A percentile compares a stretch with the other conserved stretches of the same genome.
phyloP scores from a whole-genome alignment of 2,329 filamentous ascomycete genomes.

The Thelonectria blattea region DNA sequence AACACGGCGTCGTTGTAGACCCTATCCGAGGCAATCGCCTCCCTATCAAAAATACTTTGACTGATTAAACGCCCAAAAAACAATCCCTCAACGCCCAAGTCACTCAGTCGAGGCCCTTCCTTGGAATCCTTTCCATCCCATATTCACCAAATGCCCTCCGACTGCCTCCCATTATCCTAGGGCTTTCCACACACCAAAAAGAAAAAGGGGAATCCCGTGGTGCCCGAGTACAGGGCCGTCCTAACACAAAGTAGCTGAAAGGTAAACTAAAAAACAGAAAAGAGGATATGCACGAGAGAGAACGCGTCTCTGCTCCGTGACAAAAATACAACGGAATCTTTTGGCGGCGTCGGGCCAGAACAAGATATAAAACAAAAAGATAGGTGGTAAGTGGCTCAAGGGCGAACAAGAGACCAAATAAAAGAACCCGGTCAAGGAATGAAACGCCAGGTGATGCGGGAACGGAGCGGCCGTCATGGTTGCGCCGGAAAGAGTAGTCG shows the following conservation, averaged over 20 bases:
- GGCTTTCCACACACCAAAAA: slow-evolving; percentile 14
- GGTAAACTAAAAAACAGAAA: not conserved
- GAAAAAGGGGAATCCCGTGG: not conserved
- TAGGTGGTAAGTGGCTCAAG: not conserved
- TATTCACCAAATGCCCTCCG: not conserved
- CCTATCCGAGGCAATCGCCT: slow-evolving; percentile 30
- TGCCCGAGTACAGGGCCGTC: not conserved
- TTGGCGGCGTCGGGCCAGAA: slow-evolving; percentile 15
- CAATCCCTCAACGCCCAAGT: slow-evolving; percentile 14
- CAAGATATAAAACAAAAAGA: slow-evolving; percentile 20
- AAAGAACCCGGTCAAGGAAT: slow-evolving; percentile 3
- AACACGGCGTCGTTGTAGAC: slow-evolving; percentile 34
- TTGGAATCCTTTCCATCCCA: not conserved
- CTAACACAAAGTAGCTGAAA: not conserved
- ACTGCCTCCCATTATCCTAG: slow-evolving; percentile 22
- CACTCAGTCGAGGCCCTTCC: slow-evolving; percentile 26
- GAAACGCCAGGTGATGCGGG: not conserved
- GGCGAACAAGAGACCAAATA: not conserved
- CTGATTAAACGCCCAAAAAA: slow-evolving; percentile 15
- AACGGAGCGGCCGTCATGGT: slow-evolving; percentile 3
- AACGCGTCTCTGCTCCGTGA: not conserved
- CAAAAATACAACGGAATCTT: slow-evolving; percentile 17
- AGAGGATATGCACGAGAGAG: slow-evolving; percentile 11
- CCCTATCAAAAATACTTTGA: slow-evolving; percentile 31
- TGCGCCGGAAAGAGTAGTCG: slow-evolving; percentile 8